A percentile compares a stretch with the other conserved stretches of the same genome.
These are phyloP conservation scores for Wilcoxina mikolae DNA, from an alignment of 495 filamentous ascomycete species.

Conservation along the genomic window DNA sequence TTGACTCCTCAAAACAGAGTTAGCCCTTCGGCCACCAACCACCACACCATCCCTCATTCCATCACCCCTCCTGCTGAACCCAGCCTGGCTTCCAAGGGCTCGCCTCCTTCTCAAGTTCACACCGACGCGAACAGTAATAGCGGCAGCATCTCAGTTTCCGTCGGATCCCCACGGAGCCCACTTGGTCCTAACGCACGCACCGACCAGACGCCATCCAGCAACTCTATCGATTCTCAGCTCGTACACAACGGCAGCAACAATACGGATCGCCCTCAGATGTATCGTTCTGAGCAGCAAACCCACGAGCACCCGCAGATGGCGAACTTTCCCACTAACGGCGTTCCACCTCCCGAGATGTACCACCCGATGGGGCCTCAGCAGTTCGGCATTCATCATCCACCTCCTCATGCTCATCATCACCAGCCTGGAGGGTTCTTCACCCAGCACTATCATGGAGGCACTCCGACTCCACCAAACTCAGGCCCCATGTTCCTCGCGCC, in stretches of 20 bases:
- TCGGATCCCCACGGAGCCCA: background rate
- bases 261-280: background rate
- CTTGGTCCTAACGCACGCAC: background rate
- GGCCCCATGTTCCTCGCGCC: conserved; percentile 18
- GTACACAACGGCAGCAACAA: background rate
- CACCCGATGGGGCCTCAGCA: conserved; percentile 4
- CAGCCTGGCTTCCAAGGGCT: background rate
- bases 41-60: conserved; percentile 8
- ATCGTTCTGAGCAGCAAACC: background rate
- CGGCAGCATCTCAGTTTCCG: background rate
- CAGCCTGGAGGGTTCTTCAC: conserved; percentile 1
- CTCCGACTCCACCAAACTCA: conserved; percentile 24
- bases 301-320: background rate
- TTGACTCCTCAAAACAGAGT: conserved; percentile 8
- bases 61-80: conserved; percentile 20
- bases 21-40: conserved; percentile 2
- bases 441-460: background rate
- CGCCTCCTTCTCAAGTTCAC: background rate
- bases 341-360: conserved; percentile 1
- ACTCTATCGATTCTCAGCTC: background rate
- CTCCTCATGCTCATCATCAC: conserved; percentile 14
- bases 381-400: conserved; percentile 4
- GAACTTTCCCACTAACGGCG: background rate
- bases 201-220: background rate
- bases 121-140: background rate